Percentiles rank a stretch among this genome's conserved stretches.
Evolutionary conservation across 768 basidiomycete species (phyloP).

Genomic region (Infundibulicybe gibba): DNA sequence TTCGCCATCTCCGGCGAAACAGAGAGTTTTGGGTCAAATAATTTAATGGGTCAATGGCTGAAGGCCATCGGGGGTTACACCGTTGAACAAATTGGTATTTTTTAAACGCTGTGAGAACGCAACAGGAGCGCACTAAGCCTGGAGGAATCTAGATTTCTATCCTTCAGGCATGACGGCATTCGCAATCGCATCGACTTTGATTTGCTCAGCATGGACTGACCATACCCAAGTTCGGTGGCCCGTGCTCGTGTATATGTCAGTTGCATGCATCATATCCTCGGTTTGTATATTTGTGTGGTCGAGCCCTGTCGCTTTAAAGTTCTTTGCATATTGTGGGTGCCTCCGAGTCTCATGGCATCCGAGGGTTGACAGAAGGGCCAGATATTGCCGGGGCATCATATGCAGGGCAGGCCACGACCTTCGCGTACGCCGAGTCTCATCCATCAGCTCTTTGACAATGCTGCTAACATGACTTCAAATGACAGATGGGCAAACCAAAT

Average conservation of each 20-base stretch:
- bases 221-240: slow-evolving; percentile 54
- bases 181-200: slow-evolving; percentile 57
- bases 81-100: slow-evolving; percentile 55
- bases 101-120: background rate
- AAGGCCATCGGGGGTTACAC: slow-evolving; percentile 59
- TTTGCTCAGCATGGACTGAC: slow-evolving; percentile 66
- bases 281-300: slow-evolving; percentile 61
- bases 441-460: slow-evolving; percentile 1
- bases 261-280: slow-evolving; percentile 48
- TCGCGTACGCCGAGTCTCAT: slow-evolving; percentile 42
- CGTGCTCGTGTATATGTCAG: slow-evolving; percentile 60
- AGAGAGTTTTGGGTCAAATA: slow-evolving; percentile 67
- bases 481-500: slow-evolving; percentile 77
- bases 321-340: slow-evolving; percentile 68
- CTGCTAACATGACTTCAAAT: background rate
- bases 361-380: slow-evolving; percentile 12
- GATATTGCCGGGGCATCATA: slow-evolving; percentile 65
- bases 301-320: slow-evolving; percentile 59
- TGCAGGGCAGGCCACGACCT: slow-evolving; percentile 74
- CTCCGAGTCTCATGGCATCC: background rate
- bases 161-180: slow-evolving; percentile 65
- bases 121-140: background rate
- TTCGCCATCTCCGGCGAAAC: slow-evolving; percentile 66
- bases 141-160: slow-evolving; percentile 29
- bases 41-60: slow-evolving; percentile 72